Base-by-base conservation (phyloP, 2,329 filamentous ascomycete species). In the Trichoderma harzianum region DNA sequence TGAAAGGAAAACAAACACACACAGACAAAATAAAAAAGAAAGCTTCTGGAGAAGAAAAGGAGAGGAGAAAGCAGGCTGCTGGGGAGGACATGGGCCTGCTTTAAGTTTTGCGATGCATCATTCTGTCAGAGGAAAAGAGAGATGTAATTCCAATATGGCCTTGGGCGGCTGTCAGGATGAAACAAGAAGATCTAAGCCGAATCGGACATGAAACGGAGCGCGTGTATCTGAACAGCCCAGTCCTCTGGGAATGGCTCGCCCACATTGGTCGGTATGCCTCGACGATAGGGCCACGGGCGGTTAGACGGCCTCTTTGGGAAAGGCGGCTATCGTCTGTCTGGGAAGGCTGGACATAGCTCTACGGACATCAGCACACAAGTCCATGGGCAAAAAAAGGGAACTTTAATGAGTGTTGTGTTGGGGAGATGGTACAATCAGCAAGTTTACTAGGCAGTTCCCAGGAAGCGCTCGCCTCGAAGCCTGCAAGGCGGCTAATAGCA, bases 241-340 rank as follows among this genome's bases (percentile, higher is more conserved):
- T 80, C 76, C 79, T 76, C 75, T 74, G 77, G 74, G 74, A 79
- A 83, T 76, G 79, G 81, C 80, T 80, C 79, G 79, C 81, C 81
- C 82, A 85, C 83, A 88, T 87, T 88, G 86, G 86, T 82, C 83
- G 78, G 77, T 75, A 74, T 72, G 82, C 26, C n/a, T 84, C 83
- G 83, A 64, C 55, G 55, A 47, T 64, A 30, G 36, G 47, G 66
- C 67, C 51, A 58, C 66, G 73, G 74, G 76, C 75, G 75, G 75
- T 63, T 76, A 76, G 64, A 64, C 30, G 53, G n/a, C 32, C 51
- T 39, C 30, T 61, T 69, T 62, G 57, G 32, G 58, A 51, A 58
- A 67, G 57, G 71, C 66, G 71, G 71, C 60, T 72, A 72, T 72
- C 70, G 47, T 53, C 53, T 47, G 70, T 55, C 55, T 39, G 58